Evolutionary conservation across 169 alveolate species (phyloP), one percentile per base, ranked within the genome.

Genomic region (Eimeria necatrix): DNA sequence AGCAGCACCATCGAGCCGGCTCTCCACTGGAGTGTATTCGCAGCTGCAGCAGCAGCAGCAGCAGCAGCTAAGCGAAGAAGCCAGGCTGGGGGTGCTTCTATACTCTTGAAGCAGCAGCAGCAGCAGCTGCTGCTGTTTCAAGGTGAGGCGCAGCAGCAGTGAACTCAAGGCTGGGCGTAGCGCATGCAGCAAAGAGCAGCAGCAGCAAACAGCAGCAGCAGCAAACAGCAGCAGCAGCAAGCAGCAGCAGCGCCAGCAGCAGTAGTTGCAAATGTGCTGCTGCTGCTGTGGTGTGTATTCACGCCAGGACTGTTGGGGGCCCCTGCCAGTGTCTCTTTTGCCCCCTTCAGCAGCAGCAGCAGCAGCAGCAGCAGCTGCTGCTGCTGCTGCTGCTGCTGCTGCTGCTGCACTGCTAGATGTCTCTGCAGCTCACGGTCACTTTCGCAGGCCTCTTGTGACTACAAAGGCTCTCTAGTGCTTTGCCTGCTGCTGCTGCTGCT

Each of bases 41-140:
- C 53, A 71, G 46, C 4, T 71, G 83, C 83, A 71, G 83, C 83
- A 76, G 16, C 64, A 4, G 3, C 87, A 76, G 7, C 87, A 46
- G 87, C 87, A 76, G 87, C 87, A 76, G 61, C 61, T 14, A 32
- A 76, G 64, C 64, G 87, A 76, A n/a, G 87, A 76, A 48, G 87
- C 56, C 41, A 56, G 61, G 49, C 61, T 76, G 61, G 87, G 87
- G 3, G 87, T 76, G 56, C 87, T 76, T 76, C 87, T 76, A 16
- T 76, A 76, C 56, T 76, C 87, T 6, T 76, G 61, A 76, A 48
- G 52, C 87, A 48, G 87, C 87, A 76, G 87, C 87, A 4, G 32
- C 56, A 41, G 87, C 61, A 14, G 87, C 51, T 32, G 51, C 83
- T 32, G 83, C 83, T 14, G 14, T 56, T 9, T 56, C 20, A 8